Conservation (phyloP, 495 filamentous ascomycete genomes). For the Viridothelium virens region DNA sequence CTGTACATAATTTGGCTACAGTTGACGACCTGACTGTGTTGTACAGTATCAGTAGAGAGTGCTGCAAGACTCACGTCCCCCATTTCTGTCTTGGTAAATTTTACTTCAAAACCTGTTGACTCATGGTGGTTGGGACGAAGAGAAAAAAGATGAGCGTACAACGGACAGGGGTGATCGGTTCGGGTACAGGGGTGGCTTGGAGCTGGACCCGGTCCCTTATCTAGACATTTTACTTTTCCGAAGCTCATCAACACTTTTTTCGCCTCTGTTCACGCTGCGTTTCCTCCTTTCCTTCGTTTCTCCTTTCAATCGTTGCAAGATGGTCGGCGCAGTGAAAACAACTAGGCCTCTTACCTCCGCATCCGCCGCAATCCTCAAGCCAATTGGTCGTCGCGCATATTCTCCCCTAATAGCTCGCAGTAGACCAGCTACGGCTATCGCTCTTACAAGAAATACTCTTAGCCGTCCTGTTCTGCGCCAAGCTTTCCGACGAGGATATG, state of each 20-base stretch:
- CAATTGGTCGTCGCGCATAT: background rate
- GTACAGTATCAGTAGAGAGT: too few relatives aligned
- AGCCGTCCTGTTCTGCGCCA: constrained; percentile 13
- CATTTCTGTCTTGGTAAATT: too few relatives aligned
- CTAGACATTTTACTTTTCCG: background rate
- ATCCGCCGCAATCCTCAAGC: background rate
- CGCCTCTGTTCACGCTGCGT: background rate
- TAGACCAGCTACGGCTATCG: constrained; percentile 4
- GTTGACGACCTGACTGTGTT: too few relatives aligned
- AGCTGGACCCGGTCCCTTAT: background rate
- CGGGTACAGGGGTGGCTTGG: background rate
- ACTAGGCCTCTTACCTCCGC: background rate
- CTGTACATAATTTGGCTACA: too few relatives aligned
- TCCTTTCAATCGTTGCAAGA: background rate
- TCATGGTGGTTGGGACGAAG: background rate
- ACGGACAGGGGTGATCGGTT: background rate
- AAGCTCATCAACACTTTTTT: background rate
- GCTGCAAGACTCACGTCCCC: too few relatives aligned
- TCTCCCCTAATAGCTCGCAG: constrained; percentile 9
- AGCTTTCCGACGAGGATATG: constrained; percentile 22
- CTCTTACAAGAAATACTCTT: background rate
- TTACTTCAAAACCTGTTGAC: too few relatives aligned
- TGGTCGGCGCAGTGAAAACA: background rate
- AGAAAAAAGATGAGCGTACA: background rate
- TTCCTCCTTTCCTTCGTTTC: background rate